Evolutionary conservation across 768 basidiomycete genomes (phyloP).

Genomic region (Trametes gibbosa): DNA sequence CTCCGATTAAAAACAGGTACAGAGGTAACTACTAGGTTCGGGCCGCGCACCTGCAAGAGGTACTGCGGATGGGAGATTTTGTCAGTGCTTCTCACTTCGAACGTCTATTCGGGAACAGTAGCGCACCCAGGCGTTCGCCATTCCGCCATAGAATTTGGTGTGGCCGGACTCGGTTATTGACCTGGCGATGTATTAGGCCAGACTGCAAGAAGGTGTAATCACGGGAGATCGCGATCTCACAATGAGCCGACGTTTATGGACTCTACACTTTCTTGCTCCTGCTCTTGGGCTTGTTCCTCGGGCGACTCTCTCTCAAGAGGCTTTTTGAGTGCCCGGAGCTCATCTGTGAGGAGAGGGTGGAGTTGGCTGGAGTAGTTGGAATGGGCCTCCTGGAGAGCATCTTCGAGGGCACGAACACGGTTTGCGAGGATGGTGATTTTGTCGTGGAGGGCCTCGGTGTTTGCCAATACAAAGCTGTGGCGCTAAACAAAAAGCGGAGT

Average conservation of each 20-base stretch:
- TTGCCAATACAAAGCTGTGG: constrained; percentile 64
- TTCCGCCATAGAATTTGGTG: constrained; percentile 62
- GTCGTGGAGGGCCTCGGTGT: constrained; percentile 66
- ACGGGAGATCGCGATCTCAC: constrained; percentile 35
- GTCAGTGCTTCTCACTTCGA: neutral
- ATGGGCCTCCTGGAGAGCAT: constrained; percentile 57
- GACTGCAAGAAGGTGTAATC: constrained; percentile 7
- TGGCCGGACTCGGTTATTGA: constrained; percentile 62
- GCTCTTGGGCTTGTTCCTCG: constrained; percentile 37
- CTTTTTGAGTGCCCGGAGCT: constrained; percentile 63
- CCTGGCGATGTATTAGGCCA: constrained; percentile 33
- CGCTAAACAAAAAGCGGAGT: constrained; percentile 1
- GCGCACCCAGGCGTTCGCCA: constrained; percentile 69
- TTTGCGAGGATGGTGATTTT: constrained; percentile 60
- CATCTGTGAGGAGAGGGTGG: constrained; percentile 60
- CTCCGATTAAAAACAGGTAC: constrained; percentile 9
- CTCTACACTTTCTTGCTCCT: constrained; percentile 48
- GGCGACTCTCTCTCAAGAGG: constrained; percentile 59
- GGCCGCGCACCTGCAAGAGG: constrained; percentile 55
- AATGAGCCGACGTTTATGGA: constrained; percentile 63
- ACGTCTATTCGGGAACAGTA: neutral
- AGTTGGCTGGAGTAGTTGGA: constrained; percentile 42
- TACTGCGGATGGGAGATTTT: constrained; percentile 39
- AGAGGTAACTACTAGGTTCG: neutral
- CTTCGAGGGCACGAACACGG: constrained; percentile 67